Evolutionary conservation across 1,284 basidiomycete species (phyloP).

Genomic region (Hypsizygus ulmarius): DNA sequence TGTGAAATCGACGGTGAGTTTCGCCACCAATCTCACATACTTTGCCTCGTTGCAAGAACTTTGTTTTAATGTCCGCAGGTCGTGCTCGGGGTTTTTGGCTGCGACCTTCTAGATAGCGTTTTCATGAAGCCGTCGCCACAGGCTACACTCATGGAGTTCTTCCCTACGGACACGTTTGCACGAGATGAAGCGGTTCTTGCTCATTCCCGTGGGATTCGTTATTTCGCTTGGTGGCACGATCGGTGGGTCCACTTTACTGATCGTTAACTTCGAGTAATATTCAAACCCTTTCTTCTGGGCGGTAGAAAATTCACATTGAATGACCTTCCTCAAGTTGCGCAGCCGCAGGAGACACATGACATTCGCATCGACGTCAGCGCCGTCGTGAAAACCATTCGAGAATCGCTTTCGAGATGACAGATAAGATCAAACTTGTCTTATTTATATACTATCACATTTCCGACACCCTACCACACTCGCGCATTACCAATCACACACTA

Average conservation of each 20-base stretch:
- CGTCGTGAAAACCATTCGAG: constrained; percentile 42
- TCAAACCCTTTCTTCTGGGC: background rate
- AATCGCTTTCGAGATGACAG: constrained; percentile 24
- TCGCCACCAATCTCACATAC: constrained; percentile 4
- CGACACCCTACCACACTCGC: too few species aligned
- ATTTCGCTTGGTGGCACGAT: constrained; percentile 71
- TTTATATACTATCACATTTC: background rate
- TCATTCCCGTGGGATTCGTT: constrained; percentile 64
- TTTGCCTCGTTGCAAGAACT: constrained; percentile 7
- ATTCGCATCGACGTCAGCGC: constrained; percentile 51
- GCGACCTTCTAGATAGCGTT: constrained; percentile 67
- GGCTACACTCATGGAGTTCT: constrained; percentile 77
- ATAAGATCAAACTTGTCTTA: background rate
- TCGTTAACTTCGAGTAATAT: background rate
- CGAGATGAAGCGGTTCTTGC: constrained; percentile 66
- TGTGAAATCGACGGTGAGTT: constrained; percentile 66
- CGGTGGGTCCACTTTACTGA: constrained; percentile 36
- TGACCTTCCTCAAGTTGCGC: constrained; percentile 29
- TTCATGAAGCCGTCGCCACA: constrained; percentile 64
- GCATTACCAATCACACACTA: too few species aligned
- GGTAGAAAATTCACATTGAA: constrained; percentile 22
- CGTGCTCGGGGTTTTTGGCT: constrained; percentile 70
- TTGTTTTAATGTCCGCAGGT: constrained; percentile 41
- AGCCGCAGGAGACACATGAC: constrained; percentile 34
- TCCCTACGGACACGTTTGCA: constrained; percentile 70